These are phyloP conservation scores for Xylariales sp. DNA, from an alignment of 2,329 filamentous ascomycete species.

Conservation along the genomic window DNA sequence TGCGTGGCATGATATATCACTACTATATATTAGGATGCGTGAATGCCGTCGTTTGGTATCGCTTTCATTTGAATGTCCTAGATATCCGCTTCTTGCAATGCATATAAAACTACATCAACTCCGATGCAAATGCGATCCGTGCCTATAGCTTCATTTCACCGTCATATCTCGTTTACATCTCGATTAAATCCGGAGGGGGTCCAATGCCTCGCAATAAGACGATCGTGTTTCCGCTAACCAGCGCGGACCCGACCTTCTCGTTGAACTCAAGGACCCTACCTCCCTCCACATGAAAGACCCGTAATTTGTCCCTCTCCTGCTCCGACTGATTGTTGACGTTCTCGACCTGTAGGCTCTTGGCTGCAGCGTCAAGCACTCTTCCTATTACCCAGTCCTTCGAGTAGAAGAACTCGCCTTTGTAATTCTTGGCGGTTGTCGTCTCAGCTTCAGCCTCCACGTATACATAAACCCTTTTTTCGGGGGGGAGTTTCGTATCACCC, in stretches of 20 bases:
- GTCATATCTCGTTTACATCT: slow-evolving; percentile 53
- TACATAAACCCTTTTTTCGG: slow-evolving; percentile 89
- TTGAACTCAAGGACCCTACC: slow-evolving; percentile 87
- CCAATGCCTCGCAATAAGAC: slow-evolving; percentile 89
- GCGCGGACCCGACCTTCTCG: slow-evolving; percentile 80
- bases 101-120: slow-evolving; percentile 35
- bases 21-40: slow-evolving; percentile 1
- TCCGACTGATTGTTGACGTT: slow-evolving; percentile 85
- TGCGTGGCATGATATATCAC: slow-evolving; percentile 21
- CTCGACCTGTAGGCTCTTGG: slow-evolving; percentile 79
- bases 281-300: slow-evolving; percentile 93
- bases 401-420: slow-evolving; percentile 84
- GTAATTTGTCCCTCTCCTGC: slow-evolving; percentile 80
- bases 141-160: slow-evolving; percentile 12
- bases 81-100: slow-evolving; percentile 35
- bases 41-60: not conserved
- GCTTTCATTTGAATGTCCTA: slow-evolving; percentile 7
- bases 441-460: slow-evolving; percentile 91
- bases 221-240: slow-evolving; percentile 88
- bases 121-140: slow-evolving; percentile 41
- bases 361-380: slow-evolving; percentile 80
- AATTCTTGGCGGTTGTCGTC: slow-evolving; percentile 84
- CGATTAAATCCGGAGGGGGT: slow-evolving; percentile 78
- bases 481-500: slow-evolving; percentile 83
- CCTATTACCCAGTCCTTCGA: slow-evolving; percentile 91